phyloP scores from a whole-genome alignment of 2,329 filamentous ascomycete genomes.

The Tothia fuscella region DNA sequence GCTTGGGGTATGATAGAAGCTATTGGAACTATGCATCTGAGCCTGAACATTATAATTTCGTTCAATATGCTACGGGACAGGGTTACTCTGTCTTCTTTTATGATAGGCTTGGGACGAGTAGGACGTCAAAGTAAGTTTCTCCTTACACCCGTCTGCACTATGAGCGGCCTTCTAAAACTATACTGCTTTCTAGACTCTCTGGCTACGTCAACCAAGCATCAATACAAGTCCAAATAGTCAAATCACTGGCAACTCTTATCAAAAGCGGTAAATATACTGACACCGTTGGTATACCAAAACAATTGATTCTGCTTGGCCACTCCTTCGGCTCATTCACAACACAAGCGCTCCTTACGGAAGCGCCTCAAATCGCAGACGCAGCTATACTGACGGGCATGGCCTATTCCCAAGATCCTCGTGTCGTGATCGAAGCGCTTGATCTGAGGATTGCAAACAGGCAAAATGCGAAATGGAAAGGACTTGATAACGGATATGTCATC shows the following conservation, averaged over 20 bases:
- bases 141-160: background rate
- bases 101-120: slow-evolving; percentile 24
- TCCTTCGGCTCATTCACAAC: slow-evolving; percentile 5
- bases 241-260: background rate
- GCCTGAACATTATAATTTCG: slow-evolving; percentile 23
- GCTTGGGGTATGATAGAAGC: slow-evolving; percentile 4
- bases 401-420: background rate
- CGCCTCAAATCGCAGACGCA: slow-evolving; percentile 1
- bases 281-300: background rate
- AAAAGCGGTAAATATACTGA: slow-evolving; percentile 1
- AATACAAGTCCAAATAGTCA: background rate
- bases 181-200: background rate
- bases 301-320: background rate
- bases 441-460: background rate
- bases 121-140: slow-evolving; percentile 19
- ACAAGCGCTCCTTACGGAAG: background rate
- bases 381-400: background rate
- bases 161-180: background rate
- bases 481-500: background rate
- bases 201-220: background rate
- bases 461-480: background rate
- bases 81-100: slow-evolving; percentile 27
- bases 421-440: background rate
- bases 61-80: slow-evolving; percentile 19
- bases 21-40: slow-evolving; percentile 23